Evolutionary conservation across 768 basidiomycete species (phyloP), one percentile per base, ranked within the genome.

Genomic region (Symmetrospora coprosmae): DNA sequence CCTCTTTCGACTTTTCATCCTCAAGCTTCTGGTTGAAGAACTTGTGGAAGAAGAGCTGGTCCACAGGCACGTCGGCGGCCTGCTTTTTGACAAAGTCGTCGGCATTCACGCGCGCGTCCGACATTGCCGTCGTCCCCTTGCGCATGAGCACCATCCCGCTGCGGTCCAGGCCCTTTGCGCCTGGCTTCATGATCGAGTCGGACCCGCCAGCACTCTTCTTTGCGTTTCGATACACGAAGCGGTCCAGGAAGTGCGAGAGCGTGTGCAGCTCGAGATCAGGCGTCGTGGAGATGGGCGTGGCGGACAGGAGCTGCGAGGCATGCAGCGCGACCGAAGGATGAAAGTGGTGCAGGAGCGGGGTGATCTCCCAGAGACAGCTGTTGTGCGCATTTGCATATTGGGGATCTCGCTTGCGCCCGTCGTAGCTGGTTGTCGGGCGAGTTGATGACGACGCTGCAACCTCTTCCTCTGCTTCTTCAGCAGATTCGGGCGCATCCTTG

Each of bases 181-280:
- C 81, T n/a, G 89, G 89, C 74, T 99, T 92, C 94, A 97, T 97
- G 55, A 86, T 85, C 63, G 84, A 87, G 49, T 30, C 91, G 69
- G 82, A 84, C 7, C 79, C 74, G 58, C 75, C 77, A 1, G 73
- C 64, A 67, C 84, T 82, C 64, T 76, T 76, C 75, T 96, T 97
- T 0, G 90, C 83, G 71, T 97, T 96, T 73, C 90, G 87, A 76
- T 88, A 96, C 40, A 96, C 87, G 74, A 97, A 96, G 33, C 91
- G 81, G 70, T 97, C 94, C 38, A 97, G 79, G 80, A 99, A 96
- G 68, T 90, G 87, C 0, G 86, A 83, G 23, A 96, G 80, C 0
- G 90, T 91, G 74, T 94, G 90, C 59, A 89, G 82, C 9, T 86
- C 82, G 47, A 99, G 83, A 69, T 97, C 91, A 0, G 87, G 79